Base-by-base conservation (phyloP, 306 rosid genomes). In the Canavalia ensiformis region DNA sequence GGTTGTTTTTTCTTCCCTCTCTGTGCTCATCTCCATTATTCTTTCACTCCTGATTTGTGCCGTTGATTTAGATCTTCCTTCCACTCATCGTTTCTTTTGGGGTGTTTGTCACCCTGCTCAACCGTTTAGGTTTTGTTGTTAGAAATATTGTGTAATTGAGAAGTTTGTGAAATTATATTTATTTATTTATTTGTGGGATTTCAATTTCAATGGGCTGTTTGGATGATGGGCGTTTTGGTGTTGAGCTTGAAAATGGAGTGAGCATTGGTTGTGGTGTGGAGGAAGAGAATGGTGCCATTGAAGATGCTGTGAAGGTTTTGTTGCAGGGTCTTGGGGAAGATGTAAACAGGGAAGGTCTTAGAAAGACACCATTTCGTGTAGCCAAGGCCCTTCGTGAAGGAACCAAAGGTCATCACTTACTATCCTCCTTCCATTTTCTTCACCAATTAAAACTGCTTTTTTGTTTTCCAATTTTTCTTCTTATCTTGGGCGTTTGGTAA, bases 371-470 rank as follows among this genome's bases (percentile, higher is more conserved):
- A 56, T 85, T 88, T 73, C 97, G 97, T 44, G 98, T 96, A 75
- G 98, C 99, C 18, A 93, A 96, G 84, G 97, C 99, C 54, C 94
- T 96, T 56, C 84, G 91, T 64, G 94, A 96, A 83, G 99, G 99
- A 85, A 96, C 99, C 29, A 90, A 75, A 87, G 99, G 99, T 95
- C 30, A 74, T 95, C 30, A 74, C 10, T 39, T 11, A 25, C 74
- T 76, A 30, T 33, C 7, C 28, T 6, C 51, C 51, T 12, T 63
- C 2, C 9, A 8, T 75, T 37, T 29, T 28, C 25, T 18, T 18
- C 25, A 18, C 25, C 25, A 18, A 18, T 18, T 18, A 18, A 37
- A 37, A 37, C 2, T 2, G 41, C 4, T 37, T 37, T 2, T 37
- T 37, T 37, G 4, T 37, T 37, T 37, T 37, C 4, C 1, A 37